A percentile compares a stretch with the other conserved stretches of the same genome.
Evolutionary conservation across 2,329 filamentous ascomycete genomes (phyloP).

Genomic region (Fusarium neocosmosporiellum): DNA sequence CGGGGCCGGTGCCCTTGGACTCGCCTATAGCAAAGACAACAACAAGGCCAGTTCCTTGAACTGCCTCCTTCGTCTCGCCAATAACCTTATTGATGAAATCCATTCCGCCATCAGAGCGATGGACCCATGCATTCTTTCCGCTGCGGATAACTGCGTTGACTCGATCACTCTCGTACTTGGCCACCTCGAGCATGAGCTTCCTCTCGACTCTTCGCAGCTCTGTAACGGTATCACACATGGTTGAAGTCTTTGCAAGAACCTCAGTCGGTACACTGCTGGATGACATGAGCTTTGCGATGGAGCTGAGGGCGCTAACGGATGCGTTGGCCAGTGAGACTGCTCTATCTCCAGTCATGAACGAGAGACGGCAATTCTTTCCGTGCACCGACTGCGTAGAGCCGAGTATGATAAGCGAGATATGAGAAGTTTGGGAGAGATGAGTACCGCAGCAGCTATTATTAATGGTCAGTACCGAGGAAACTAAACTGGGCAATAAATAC

Average conservation of each 20-base stretch:
- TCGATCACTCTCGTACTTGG: slow-evolving; percentile 43
- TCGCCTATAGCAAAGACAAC: slow-evolving; percentile 44
- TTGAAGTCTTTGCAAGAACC: slow-evolving; percentile 26
- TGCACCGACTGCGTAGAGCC: slow-evolving; percentile 45
- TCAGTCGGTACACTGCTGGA: slow-evolving; percentile 37
- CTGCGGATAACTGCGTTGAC: slow-evolving; percentile 21
- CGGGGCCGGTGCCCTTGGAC: slow-evolving; percentile 34
- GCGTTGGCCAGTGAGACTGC: slow-evolving; percentile 39
- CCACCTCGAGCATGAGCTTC: slow-evolving; percentile 45
- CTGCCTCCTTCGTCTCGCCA: slow-evolving; percentile 34
- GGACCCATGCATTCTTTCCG: slow-evolving; percentile 37
- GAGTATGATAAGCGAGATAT: slow-evolving; percentile 45
- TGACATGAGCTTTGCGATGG: slow-evolving; percentile 42
- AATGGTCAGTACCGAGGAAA: fast-evolving
- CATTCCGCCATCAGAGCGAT: slow-evolving; percentile 39
- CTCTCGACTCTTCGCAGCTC: slow-evolving; percentile 42
- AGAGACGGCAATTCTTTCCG: slow-evolving; percentile 47
- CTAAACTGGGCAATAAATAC: neutral
- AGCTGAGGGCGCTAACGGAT: slow-evolving; percentile 37
- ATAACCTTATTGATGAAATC: slow-evolving; percentile 48
- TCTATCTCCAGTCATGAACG: slow-evolving; percentile 44
- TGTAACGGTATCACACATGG: slow-evolving; percentile 20
- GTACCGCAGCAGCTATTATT: slow-evolving; percentile 45
- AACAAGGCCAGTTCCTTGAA: slow-evolving; percentile 22
- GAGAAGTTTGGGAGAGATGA: slow-evolving; percentile 46